Conservation (phyloP, 2,329 filamentous ascomycete species). For the Hypoxylon sp. region DNA sequence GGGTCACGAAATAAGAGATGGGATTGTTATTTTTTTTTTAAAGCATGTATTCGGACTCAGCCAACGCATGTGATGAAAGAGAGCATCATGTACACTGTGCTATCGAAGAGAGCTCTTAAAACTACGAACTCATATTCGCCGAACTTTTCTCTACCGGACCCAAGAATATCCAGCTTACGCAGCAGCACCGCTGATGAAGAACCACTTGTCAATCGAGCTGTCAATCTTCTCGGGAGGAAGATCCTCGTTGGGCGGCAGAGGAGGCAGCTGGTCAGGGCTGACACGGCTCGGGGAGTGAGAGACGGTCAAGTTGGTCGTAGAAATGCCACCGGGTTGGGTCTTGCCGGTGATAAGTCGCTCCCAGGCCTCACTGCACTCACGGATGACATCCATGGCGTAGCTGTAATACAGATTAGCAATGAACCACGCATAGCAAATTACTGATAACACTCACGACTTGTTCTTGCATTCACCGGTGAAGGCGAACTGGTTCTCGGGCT, state of each 20-base stretch:
- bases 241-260: constrained; percentile 85
- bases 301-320: constrained; percentile 85
- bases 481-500: constrained; percentile 99
- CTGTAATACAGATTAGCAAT: constrained; percentile 59
- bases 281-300: constrained; percentile 80
- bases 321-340: constrained; percentile 81
- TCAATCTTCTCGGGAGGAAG: constrained; percentile 90
- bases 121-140: constrained; percentile 29
- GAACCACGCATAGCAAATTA: background rate
- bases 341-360: constrained; percentile 95
- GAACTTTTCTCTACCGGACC: constrained; percentile 54
- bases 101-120: constrained; percentile 48
- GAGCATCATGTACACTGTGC: constrained; percentile 30
- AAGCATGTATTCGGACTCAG: constrained; percentile 28
- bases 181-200: constrained; percentile 99
- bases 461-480: constrained; percentile 99
- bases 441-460: constrained; percentile 77
- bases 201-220: constrained; percentile 99
- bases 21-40: constrained; percentile 17
- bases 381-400: constrained; percentile 95
- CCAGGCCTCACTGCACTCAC: constrained; percentile 97
- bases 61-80: constrained; percentile 24
- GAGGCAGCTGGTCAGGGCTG: constrained; percentile 77
- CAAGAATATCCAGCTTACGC: constrained; percentile 66
- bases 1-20: background rate